Conservation (phyloP, 2,329 filamentous ascomycete species). For the Saccharata proteae region DNA sequence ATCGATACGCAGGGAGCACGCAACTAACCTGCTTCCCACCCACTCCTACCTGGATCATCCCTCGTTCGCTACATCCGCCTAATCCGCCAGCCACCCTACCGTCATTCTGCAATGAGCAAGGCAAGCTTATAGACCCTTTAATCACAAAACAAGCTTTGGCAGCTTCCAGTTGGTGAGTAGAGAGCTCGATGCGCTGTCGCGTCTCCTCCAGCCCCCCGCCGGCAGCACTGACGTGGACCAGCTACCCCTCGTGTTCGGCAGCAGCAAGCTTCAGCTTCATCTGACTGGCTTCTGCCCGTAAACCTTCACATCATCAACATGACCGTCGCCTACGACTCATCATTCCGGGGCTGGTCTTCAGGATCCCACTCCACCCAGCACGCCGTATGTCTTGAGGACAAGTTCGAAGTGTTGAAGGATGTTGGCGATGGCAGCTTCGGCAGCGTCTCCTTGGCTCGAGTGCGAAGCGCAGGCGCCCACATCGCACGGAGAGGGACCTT, state of each 20-base stretch:
- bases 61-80: slow-evolving; percentile 9
- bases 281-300: too few species aligned
- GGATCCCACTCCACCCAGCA: slow-evolving; percentile 34
- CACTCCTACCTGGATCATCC: slow-evolving; percentile 3
- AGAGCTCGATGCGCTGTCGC: too few species aligned
- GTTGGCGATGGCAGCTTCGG: slow-evolving; percentile 98
- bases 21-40: slow-evolving; percentile 1
- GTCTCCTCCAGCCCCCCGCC: too few species aligned
- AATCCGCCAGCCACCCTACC: slow-evolving; percentile 11
- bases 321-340: slow-evolving; percentile 64
- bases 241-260: not conserved
- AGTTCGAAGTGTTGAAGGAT: slow-evolving; percentile 94
- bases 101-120: slow-evolving; percentile 14
- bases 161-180: slow-evolving; percentile 7
- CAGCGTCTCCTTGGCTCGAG: slow-evolving; percentile 83
- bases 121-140: slow-evolving; percentile 6
- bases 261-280: not conserved
- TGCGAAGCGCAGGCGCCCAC: slow-evolving; percentile 78
- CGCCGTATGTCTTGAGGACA: slow-evolving; percentile 62
- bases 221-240: too few species aligned
- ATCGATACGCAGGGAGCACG: slow-evolving; percentile 20
- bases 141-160: slow-evolving; percentile 1
- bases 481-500: slow-evolving; percentile 83
- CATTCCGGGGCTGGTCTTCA: slow-evolving; percentile 52
- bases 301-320: slow-evolving; percentile 48